Base-by-base conservation (phyloP, 352 stramenopile species). In the Phytophthora sp. region DNA sequence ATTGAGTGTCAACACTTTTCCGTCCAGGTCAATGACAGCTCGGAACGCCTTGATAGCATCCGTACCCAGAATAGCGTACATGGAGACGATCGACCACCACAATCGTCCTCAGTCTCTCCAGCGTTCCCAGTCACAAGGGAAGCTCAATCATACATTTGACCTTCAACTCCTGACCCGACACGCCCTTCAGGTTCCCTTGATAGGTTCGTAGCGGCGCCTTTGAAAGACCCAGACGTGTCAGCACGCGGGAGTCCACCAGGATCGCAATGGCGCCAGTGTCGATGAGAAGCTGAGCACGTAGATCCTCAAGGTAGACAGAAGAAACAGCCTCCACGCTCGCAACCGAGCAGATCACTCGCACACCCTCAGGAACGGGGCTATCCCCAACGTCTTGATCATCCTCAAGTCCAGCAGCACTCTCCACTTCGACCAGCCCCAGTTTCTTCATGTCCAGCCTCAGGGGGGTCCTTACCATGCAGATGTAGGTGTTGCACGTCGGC, bases 211-310 rank as follows among this genome's bases (percentile, higher is more conserved):
- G n/a, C 21, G n/a, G 35, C 0, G 31, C 12, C 1, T n/a, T n/a
- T n/a, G 35, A 31, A 7, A 21, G 21, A 4, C 45, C 57, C 13
- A 57, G 30, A 3, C 24, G 33, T 2, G 30, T 50, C 4, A 65
- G 24, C 11, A 65, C 15, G 0, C 18, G 8, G 0, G 12, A 2
- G 15, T 57, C 24, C 1, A 65, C n/a, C 0, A 65, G 27, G 13
- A 45, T 65, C 13, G 41, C 54, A 0, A 62, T 20, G 9, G 41
- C 54, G 3, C 54, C 54, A 2, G 54, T 26, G 23, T 65, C 57
- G 1, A 44, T 44, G 1, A 57, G 46, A 20, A 65, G 29, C 2
- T 65, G 15, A 0, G 47, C 35, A 0, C 45, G 57, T 6, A 16
- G 21, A 12, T 18, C 31, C 6, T 65, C 45, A 11, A 57, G 29